Conservation (phyloP, 2,329 filamentous ascomycete genomes). For the Dactylellina leptospora region DNA sequence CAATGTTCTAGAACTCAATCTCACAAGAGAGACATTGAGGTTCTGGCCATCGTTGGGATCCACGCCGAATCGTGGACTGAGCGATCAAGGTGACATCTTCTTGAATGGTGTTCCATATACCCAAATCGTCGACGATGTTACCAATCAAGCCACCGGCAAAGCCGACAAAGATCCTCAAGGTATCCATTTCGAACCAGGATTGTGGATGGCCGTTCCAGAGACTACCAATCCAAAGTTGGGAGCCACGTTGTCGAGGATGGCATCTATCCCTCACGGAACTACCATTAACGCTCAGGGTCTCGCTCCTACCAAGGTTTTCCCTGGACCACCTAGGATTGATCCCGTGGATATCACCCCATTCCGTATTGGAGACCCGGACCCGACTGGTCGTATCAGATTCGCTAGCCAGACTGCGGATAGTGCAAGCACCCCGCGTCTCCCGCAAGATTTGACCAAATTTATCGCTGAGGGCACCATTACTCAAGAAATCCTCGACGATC, state of each 20-base stretch:
- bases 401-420: slow-evolving; percentile 36
- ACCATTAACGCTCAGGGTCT: slow-evolving; percentile 62
- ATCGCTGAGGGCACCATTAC: slow-evolving; percentile 59
- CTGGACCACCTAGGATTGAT: slow-evolving; percentile 54
- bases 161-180: slow-evolving; percentile 55
- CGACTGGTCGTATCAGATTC: slow-evolving; percentile 28
- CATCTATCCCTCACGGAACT: slow-evolving; percentile 62
- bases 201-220: slow-evolving; percentile 61
- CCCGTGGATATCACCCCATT: slow-evolving; percentile 58
- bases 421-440: slow-evolving; percentile 56
- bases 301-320: slow-evolving; percentile 51
- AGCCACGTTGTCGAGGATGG: slow-evolving; percentile 60
- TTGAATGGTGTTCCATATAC: slow-evolving; percentile 60
- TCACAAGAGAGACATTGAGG: slow-evolving; percentile 59
- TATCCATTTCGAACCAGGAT: slow-evolving; percentile 62
- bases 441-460: slow-evolving; percentile 58
- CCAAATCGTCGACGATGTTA: slow-evolving; percentile 60
- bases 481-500: slow-evolving; percentile 58
- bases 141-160: slow-evolving; percentile 56
- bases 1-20: slow-evolving; percentile 61
- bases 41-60: slow-evolving; percentile 59
- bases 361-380: background rate
- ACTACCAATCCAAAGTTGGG: slow-evolving; percentile 55
- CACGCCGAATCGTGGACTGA: slow-evolving; percentile 61
- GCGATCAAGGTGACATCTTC: slow-evolving; percentile 59